phyloP scores from a whole-genome alignment of 2,329 filamentous ascomycete genomes.

The Aureobasidium sp. region DNA sequence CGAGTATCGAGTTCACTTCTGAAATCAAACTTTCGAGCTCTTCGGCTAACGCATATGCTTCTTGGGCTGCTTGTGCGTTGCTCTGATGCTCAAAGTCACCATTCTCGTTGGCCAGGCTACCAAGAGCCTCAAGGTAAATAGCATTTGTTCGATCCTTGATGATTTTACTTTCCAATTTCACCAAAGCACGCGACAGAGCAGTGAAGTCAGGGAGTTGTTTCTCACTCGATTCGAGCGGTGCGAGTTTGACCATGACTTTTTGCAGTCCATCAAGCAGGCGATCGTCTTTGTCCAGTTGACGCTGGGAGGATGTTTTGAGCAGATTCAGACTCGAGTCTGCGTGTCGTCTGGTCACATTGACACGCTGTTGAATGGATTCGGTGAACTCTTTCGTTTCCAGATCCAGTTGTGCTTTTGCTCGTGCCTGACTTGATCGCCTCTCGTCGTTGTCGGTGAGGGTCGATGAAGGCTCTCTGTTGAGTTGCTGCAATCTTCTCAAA shows the following conservation, averaged over 20 bases:
- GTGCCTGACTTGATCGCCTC: conserved; percentile 19
- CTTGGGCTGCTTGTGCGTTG: background rate
- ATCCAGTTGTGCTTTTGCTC: conserved; percentile 35
- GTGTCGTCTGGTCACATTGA: conserved; percentile 15
- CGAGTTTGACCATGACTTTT: conserved; percentile 55
- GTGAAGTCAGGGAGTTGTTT: conserved; percentile 39
- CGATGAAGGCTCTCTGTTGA: conserved; percentile 17
- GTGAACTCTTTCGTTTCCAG: conserved; percentile 27
- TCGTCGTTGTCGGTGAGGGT: conserved; percentile 3
- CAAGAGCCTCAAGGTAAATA: conserved; percentile 33
- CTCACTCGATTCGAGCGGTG: background rate
- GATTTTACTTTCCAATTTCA: conserved; percentile 31
- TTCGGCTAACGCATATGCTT: background rate
- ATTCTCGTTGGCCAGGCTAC: conserved; percentile 16
- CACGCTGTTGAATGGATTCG: conserved; percentile 22
- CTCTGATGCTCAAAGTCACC: conserved; percentile 40
- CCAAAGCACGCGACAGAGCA: conserved; percentile 43
- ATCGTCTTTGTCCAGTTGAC: conserved; percentile 46
- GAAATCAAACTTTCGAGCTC: conserved; percentile 53
- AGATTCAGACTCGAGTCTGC: background rate
- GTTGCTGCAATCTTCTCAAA: conserved; percentile 45
- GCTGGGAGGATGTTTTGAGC: conserved; percentile 17
- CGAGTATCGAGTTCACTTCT: conserved; percentile 59
- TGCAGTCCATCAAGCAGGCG: conserved; percentile 56
- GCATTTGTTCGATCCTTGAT: conserved; percentile 39